Percentiles rank a stretch among this genome's conserved stretches.
Conservation (phyloP, 139 green algal genomes). For the Chlamydomonas sp. region DNA sequence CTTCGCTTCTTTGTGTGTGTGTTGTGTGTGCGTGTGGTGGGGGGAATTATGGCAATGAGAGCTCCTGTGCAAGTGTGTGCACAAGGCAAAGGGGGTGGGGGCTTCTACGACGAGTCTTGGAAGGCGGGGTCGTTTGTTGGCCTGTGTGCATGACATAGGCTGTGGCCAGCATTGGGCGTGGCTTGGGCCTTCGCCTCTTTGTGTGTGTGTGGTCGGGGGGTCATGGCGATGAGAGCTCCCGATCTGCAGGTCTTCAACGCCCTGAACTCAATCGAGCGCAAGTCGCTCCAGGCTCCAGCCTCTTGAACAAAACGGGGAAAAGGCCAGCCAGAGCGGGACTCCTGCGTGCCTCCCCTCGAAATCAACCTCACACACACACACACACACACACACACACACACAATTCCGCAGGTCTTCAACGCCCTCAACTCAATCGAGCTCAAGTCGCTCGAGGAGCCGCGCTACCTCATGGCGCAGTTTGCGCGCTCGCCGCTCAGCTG, state of each 20-base stretch:
- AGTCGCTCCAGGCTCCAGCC: slow-evolving; percentile 84
- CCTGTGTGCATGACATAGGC: too few relatives aligned
- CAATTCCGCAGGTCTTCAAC: slow-evolving; percentile 34
- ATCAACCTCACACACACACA: not conserved
- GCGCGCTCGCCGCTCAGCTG: slow-evolving; percentile 60
- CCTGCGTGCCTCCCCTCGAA: not conserved
- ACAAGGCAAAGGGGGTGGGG: slow-evolving; percentile 75
- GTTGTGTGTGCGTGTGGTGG: too few relatives aligned
- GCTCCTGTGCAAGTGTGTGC: slow-evolving; percentile 54
- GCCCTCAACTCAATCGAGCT: slow-evolving; percentile 85
- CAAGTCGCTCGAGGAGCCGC: slow-evolving; percentile 87
- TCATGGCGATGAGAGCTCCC: not conserved
- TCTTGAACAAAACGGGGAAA: slow-evolving; percentile 77
- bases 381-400: not conserved
- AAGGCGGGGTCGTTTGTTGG: too few relatives aligned
- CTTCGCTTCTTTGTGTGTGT: slow-evolving; percentile 25
- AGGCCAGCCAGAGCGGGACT: slow-evolving; percentile 21
- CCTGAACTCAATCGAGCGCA: slow-evolving; percentile 83
- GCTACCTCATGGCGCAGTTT: slow-evolving; percentile 79
- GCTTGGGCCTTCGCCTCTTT: not conserved
- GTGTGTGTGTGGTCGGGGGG: too few relatives aligned
- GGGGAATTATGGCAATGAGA: not conserved
- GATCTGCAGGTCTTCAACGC: slow-evolving; percentile 65
- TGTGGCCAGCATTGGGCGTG: not conserved
- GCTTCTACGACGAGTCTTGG: slow-evolving; percentile 92